These are phyloP conservation scores for Straminergon stramineum DNA, from an alignment of 225 moss, liverwort and hornwort genomes.

Conservation along the genomic window DNA sequence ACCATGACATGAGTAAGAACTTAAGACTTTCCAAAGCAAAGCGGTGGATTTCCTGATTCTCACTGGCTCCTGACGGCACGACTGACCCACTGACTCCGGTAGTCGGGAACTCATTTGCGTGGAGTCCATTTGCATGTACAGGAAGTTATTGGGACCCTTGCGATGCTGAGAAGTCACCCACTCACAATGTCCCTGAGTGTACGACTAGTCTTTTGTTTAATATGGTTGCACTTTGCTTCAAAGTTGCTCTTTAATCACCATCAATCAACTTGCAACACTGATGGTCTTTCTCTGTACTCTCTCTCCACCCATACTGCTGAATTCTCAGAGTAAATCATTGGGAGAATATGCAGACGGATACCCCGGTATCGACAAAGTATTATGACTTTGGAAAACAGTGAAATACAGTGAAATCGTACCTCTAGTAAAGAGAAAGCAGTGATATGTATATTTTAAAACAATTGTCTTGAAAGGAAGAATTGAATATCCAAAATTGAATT, in stretches of 20 bases:
- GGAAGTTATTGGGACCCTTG: not conserved
- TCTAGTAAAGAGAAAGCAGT: not conserved
- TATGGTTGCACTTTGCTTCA: not conserved
- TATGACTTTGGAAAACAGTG: not conserved
- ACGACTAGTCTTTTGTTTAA: not conserved
- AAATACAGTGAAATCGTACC: not conserved
- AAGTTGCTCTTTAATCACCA: not conserved
- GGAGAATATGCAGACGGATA: not conserved
- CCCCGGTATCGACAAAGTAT: not conserved
- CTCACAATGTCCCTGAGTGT: not conserved
- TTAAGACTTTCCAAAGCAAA: no score
- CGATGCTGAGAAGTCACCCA: not conserved
- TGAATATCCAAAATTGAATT: not conserved
- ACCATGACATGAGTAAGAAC: no score
- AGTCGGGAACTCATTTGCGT: not conserved
- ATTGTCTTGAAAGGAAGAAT: not conserved
- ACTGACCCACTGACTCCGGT: not conserved
- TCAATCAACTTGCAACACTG: not conserved
- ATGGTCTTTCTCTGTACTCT: not conserved
- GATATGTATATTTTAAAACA: not conserved
- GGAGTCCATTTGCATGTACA: not conserved
- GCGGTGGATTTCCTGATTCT: not conserved
- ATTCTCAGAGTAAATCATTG: not conserved
- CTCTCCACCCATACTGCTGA: not conserved
- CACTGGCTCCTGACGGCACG: not conserved